Base-by-base conservation (phyloP, 495 filamentous ascomycete genomes). In the Xylaria bambusicola region DNA sequence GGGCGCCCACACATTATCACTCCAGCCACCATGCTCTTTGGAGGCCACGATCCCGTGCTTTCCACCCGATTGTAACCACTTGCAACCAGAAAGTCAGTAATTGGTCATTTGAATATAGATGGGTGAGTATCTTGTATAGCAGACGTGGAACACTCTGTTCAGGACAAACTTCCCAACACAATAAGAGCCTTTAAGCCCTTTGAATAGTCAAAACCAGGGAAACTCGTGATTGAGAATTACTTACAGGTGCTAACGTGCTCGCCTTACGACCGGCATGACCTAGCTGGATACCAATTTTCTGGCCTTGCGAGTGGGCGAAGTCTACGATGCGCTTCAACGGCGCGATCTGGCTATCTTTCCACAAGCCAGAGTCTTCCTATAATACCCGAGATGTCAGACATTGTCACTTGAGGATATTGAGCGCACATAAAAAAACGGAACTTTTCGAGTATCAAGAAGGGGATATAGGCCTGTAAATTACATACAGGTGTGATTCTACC, bases 191-290 rank as follows among this genome's bases (percentile, higher is more conserved):
- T 33, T 33, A 10, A 33, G 29, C 29, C 10, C 29, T 33, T 10
- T 33, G 29, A 33, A 33, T 10, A 33, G 5, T 33, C 5, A 10
- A 33, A 33, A 33, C 29, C 29, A 33, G 29, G 10, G 29, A 33
- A 33, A 33, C 5, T 33, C 5, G 5, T 5, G 29, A 33, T 5
- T 33, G 5, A 10, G 36, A 15, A 38, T 8, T 15, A 15, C 36
- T 38, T 38, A 38, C 36, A 10, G 87, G 87, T 0, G 85, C 77
- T 1, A 84, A 66, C 0, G 79, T 84, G 62, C 82, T 86, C 1
- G 83, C 87, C 71, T 93, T 93, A 42, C 89, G 80, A 13, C 89
- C 89, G 20, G 88, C 88, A 65, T 93, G 89, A 3, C 75, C 85
- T 10, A 93, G 79, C 72, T 93, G 89, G 61, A 93, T 85, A 13